Conservation (phyloP, 2,329 filamentous ascomycete species). For the Setomelanomma holmii region DNA sequence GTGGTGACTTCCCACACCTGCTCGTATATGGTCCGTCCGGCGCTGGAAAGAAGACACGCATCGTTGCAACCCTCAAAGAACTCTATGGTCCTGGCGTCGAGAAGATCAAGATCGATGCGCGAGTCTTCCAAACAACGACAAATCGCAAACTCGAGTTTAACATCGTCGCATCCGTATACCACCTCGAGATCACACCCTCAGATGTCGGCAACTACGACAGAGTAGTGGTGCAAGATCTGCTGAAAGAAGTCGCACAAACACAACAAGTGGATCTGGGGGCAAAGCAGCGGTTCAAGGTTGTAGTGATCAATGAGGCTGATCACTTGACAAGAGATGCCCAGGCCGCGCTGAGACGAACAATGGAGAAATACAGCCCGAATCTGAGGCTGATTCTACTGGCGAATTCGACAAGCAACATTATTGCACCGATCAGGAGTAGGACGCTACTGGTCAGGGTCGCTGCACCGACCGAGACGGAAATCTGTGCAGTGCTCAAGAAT, state of each 20-base stretch:
- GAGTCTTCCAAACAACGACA: conserved; percentile 92
- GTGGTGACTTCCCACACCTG: conserved; percentile 95
- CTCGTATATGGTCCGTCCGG: conserved; percentile 97
- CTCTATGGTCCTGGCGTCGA: conserved; percentile 96
- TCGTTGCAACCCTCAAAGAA: conserved; percentile 93
- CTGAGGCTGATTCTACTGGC: conserved; percentile 88
- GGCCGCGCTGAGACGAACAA: conserved; percentile 90
- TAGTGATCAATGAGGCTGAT: conserved; percentile 98
- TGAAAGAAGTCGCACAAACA: conserved; percentile 98
- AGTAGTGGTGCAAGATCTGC: conserved; percentile 91
- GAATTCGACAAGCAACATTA: conserved; percentile 97
- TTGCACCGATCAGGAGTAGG: conserved; percentile 93
- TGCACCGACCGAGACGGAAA: conserved; percentile 85
- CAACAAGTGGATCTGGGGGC: conserved; percentile 96
- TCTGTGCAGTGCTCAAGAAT: conserved; percentile 73
- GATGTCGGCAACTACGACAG: conserved; percentile 97
- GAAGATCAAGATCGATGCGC: conserved; percentile 99
- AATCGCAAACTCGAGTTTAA: conserved; percentile 99
- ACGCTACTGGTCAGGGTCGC: conserved; percentile 91
- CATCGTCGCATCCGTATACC: conserved; percentile 95
- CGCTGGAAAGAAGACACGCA: conserved; percentile 96
- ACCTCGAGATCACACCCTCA: conserved; percentile 96
- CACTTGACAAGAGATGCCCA: conserved; percentile 93
- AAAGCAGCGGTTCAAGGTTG: conserved; percentile 94
- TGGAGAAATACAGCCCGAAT: conserved; percentile 99